A percentile compares a stretch with the other conserved stretches of the same genome.
phyloP scores from a whole-genome alignment of 495 filamentous ascomycete species.

The Podospora didyma region DNA sequence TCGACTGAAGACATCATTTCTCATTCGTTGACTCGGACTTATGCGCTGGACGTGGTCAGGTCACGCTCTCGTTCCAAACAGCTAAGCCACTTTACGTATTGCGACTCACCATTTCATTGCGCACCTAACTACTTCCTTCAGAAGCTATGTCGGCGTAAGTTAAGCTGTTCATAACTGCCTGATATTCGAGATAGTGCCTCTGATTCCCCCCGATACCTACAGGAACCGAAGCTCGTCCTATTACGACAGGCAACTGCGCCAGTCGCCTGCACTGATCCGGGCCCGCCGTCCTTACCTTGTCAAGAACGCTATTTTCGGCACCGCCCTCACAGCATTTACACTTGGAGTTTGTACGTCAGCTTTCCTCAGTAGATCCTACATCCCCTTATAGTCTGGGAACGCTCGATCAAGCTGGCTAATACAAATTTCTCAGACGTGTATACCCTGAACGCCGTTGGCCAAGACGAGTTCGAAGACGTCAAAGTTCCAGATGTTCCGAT shows the following conservation, averaged over 20 bases:
- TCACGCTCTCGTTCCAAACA: no score
- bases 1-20: no score
- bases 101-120: no score
- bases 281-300: slow-evolving; percentile 88
- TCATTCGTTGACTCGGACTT: no score
- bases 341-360: slow-evolving; percentile 66
- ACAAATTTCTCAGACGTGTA: slow-evolving; percentile 60
- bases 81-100: no score
- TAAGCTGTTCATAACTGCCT: neutral
- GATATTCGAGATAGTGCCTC: no score
- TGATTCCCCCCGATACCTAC: neutral
- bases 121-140: neutral
- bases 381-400: neutral
- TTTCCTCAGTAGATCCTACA: neutral
- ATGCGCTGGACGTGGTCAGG: no score
- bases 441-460: slow-evolving; percentile 83
- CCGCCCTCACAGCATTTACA: slow-evolving; percentile 63
- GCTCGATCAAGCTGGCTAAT: neutral
- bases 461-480: slow-evolving; percentile 98
- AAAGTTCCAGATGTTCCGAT: slow-evolving; percentile 65
- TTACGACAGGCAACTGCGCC: slow-evolving; percentile 80
- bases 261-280: slow-evolving; percentile 78
- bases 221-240: slow-evolving; percentile 77
- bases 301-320: slow-evolving; percentile 77
- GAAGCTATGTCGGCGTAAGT: slow-evolving; percentile 5